phyloP scores from a whole-genome alignment of 805 yeast species.

The Kuraishia hungarica region DNA sequence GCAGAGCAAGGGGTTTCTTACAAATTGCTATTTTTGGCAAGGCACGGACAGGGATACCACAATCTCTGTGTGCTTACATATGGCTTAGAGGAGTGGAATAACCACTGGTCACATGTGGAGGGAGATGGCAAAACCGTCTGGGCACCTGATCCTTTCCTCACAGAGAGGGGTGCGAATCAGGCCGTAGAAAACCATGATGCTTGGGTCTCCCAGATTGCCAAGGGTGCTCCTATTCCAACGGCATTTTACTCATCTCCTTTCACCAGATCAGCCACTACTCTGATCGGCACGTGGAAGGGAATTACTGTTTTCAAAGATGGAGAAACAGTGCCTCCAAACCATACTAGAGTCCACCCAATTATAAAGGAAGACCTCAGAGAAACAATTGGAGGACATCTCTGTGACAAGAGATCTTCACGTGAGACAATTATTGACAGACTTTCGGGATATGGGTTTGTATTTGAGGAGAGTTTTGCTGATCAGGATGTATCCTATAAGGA shows the following conservation, averaged over 20 bases:
- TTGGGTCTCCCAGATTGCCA: conserved; percentile 32
- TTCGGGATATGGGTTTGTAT: conserved; percentile 30
- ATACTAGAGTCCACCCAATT: conserved; percentile 14
- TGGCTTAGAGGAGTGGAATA: conserved; percentile 51
- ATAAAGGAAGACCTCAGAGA: conserved; percentile 47
- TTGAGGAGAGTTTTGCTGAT: conserved; percentile 37
- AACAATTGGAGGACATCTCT: conserved; percentile 49
- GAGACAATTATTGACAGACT: conserved; percentile 29
- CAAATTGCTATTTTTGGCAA: conserved; percentile 44
- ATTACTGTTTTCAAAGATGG: background rate
- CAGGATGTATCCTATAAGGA: conserved; percentile 38
- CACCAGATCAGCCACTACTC: conserved; percentile 54
- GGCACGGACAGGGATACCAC: conserved; percentile 70
- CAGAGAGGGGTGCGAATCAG: conserved; percentile 46
- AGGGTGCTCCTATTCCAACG: conserved; percentile 50
- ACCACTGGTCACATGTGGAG: conserved; percentile 38
- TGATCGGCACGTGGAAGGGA: conserved; percentile 32
- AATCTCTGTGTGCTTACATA: conserved; percentile 46
- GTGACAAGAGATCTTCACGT: conserved; percentile 46
- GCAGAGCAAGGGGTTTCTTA: conserved; percentile 29
- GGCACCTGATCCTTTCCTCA: conserved; percentile 56
- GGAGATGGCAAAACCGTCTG: conserved; percentile 49
- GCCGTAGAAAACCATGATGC: conserved; percentile 38
- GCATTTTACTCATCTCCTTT: conserved; percentile 54
- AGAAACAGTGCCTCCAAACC: conserved; percentile 1